Base-by-base conservation (phyloP, 768 basidiomycete genomes). In the Leccinum boreale region DNA sequence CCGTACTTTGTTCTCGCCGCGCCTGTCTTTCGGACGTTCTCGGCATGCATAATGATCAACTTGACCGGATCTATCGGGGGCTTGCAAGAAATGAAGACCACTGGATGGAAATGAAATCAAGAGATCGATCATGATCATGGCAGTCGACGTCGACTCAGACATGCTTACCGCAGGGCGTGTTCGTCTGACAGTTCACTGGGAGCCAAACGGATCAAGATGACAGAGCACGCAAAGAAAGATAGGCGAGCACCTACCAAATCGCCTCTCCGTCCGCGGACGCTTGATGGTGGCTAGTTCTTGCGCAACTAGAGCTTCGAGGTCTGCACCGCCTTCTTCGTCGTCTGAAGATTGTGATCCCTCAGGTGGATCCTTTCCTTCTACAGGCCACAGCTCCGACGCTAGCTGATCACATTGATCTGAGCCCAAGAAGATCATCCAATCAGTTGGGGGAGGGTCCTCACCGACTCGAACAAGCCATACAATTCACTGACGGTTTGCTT, bases 21-120 rank as follows among this genome's bases (percentile, higher is more conserved):
- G 3, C 89, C 89, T 2, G 86, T 87, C 17, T 70, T 73, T 57
- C 83, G 72, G 2, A 92, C 81, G 55, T 81, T 82, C 57, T 84
- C 75, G 7, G 92, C 75, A 62, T 90, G 83, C 51, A 81, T 82
- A 19, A 80, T 66, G 26, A 90, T 82, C 17, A 94, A 74, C 60
- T 82, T 75, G 19, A 92, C 85, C 1, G 92, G 90, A 67, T 93
- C 85, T 23, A 92, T 78, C 0, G 91, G 91, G 1, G 84, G 77
- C 70, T 82, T 87, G 70, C 89, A 92, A 10, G 89, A 86, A 47
- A 94, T 87, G 69, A 91, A 92, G 26, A 90, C 74, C 14, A 92
- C 91, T 93, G 7, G 42, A 33, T 17, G 33, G 56, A 23, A 35
- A 61, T 31, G 64, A 52, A 21, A 14, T 35, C 28, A 28, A 1